Percentiles rank a stretch among this genome's conserved stretches.
Evolutionary conservation across 2,329 filamentous ascomycete species (phyloP).

Genomic region (Aspergillus vadensis): DNA sequence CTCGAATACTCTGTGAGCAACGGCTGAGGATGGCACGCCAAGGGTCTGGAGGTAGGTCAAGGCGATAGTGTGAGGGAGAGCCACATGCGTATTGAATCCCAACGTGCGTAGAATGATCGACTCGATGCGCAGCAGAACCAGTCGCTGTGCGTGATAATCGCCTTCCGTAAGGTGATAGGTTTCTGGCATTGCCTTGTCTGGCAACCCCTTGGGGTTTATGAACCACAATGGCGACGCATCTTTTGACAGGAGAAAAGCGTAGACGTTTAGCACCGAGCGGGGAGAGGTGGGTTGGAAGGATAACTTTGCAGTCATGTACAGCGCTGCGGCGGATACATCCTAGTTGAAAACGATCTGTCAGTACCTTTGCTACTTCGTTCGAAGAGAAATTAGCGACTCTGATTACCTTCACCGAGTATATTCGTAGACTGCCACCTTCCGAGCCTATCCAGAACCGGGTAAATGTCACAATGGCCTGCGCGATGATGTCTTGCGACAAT

Average conservation of each 20-base stretch:
- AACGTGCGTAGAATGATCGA: slow-evolving; percentile 73
- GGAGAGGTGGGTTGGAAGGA: slow-evolving; percentile 74
- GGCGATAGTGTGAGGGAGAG: slow-evolving; percentile 81
- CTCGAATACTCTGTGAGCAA: slow-evolving; percentile 68
- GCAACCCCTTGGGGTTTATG: slow-evolving; percentile 33
- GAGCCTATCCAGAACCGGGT: slow-evolving; percentile 73
- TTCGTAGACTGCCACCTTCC: slow-evolving; percentile 47
- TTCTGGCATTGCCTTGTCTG: slow-evolving; percentile 47
- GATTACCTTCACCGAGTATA: slow-evolving; percentile 46
- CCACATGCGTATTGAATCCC: slow-evolving; percentile 80
- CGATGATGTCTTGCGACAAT: slow-evolving; percentile 81
- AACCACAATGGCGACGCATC: slow-evolving; percentile 56
- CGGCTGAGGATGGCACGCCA: slow-evolving; percentile 62
- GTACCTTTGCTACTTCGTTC: neutral
- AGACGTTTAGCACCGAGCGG: slow-evolving; percentile 80
- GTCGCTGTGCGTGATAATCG: slow-evolving; percentile 66
- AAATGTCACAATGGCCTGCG: slow-evolving; percentile 80
- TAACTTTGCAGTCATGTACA: slow-evolving; percentile 83
- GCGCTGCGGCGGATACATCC: slow-evolving; percentile 77
- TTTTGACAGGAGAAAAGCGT: slow-evolving; percentile 73
- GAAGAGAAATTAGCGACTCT: neutral
- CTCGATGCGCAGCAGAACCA: slow-evolving; percentile 71
- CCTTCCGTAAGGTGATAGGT: slow-evolving; percentile 73
- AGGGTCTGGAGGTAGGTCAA: slow-evolving; percentile 92
- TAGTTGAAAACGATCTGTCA: slow-evolving; percentile 39